Base-by-base conservation (phyloP, 2,329 filamentous ascomycete species). In the Nigrospora sphaerica region DNA sequence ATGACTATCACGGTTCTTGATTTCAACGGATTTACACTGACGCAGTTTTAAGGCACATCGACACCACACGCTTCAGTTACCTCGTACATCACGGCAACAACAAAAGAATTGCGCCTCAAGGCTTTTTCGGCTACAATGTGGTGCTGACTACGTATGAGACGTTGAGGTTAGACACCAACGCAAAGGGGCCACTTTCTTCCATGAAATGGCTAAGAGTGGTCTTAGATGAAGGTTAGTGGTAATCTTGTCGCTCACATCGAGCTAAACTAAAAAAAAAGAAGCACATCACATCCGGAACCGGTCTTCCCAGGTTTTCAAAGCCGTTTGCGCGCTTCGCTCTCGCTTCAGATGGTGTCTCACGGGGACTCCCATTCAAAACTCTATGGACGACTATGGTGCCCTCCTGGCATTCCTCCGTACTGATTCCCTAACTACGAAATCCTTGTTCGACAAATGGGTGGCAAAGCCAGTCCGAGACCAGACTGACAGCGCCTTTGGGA, bases 331-430 rank as follows among this genome's bases (percentile, higher is more conserved):
- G 9, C 46, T 65, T 14, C 47, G 45, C 3, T 57, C 65, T 1
- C 34, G 44, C 1, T 51, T 56, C 19, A 56, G 65, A 3, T 71
- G 67, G 68, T 69, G 66, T 43, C 53, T 71, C 4, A 70, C 65
- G 0, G 68, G 67, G 9, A 71, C 68, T 0, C 68, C 67, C 0
- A 65, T 71, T 3, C 65, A 69, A 4, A 70, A 72, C 42, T 56
- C 55, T 0, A 54, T 73, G 0, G 62, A 70, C 17, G 67, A 72
- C 48, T 65, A 62, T 19, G 67, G 63, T 0, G 55, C 67, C 0
- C 52, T 72, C 0, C 47, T 70, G 0, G 45, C 45, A 14, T 70
- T 70, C 39, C 36, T 69, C 6, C 17, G 57, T 2, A 53, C 66
- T 7, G 40, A 45, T 0, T 50, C 55, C 0, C 55, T 66, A 6